Evolutionary conservation across 2,329 filamentous ascomycete species (phyloP).

Genomic region (Hymenoscyphus repandus): DNA sequence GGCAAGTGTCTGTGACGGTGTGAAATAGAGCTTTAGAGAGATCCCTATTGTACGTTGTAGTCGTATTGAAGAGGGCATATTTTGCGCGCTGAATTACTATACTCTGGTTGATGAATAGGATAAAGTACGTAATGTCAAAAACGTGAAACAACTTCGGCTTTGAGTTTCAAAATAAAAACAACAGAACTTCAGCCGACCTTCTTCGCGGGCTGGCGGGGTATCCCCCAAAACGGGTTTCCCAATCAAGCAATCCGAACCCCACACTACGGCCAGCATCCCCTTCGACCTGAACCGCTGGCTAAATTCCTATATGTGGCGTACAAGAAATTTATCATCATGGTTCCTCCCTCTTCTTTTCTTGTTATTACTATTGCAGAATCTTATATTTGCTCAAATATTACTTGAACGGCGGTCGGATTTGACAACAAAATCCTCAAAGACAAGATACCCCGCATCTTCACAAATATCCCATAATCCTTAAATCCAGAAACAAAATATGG

Average conservation of each 20-base stretch:
- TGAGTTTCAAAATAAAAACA: not conserved
- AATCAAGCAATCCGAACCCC: constrained; percentile 3
- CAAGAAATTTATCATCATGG: too few relatives aligned
- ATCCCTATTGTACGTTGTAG: constrained; percentile 54
- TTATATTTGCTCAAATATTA: too few relatives aligned
- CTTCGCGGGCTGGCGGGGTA: constrained; percentile 3
- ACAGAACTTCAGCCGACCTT: not conserved
- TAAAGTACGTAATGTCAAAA: too few relatives aligned
- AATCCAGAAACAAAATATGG: constrained; percentile 3
- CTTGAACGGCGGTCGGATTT: too few relatives aligned
- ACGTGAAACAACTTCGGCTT: too few relatives aligned
- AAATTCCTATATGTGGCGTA: not conserved
- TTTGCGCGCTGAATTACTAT: too few relatives aligned
- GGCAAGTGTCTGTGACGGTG: constrained; percentile 53
- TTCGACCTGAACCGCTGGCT: not conserved
- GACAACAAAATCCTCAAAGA: too few relatives aligned
- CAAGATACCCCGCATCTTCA: not conserved
- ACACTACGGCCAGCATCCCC: not conserved
- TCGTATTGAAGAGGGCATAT: constrained; percentile 40
- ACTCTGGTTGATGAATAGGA: not conserved
- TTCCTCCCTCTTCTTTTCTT: too few relatives aligned
- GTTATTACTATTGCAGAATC: too few relatives aligned
- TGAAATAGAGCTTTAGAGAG: constrained; percentile 78
- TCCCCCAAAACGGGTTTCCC: constrained; percentile 5
- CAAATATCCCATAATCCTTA: not conserved